These are phyloP conservation scores for Lupinus albus DNA, from an alignment of 306 rosid species.

Conservation along the genomic window DNA sequence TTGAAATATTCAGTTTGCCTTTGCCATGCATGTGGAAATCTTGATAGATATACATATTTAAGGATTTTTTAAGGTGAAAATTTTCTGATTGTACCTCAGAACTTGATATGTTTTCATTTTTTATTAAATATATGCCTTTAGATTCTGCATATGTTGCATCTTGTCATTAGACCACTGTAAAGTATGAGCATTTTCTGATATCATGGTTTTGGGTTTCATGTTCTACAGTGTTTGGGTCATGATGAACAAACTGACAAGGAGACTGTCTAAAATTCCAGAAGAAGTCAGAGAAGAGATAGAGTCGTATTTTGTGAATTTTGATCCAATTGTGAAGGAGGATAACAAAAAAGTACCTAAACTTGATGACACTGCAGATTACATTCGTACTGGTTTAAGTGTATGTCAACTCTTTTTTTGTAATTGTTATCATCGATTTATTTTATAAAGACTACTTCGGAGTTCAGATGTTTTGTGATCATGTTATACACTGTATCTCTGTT, in stretches of 20 bases:
- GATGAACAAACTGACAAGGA: conserved; percentile 96
- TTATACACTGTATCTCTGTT: conserved; percentile 1
- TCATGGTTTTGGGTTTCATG: conserved; percentile 43
- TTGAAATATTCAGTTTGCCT: conserved; percentile 18
- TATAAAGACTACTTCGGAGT: not conserved
- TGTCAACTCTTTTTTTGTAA: conserved; percentile 38
- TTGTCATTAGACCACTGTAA: conserved; percentile 18
- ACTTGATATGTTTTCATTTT: not conserved
- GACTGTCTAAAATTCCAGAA: conserved; percentile 81
- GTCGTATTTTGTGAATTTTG: conserved; percentile 59
- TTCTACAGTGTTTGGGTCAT: conserved; percentile 86
- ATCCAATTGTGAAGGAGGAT: conserved; percentile 81
- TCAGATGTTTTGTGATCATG: conserved; percentile 16
- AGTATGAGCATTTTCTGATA: conserved; percentile 22
- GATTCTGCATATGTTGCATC: conserved; percentile 6
- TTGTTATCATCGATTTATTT: conserved; percentile 11
- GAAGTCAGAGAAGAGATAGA: conserved; percentile 88
- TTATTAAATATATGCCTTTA: conserved; percentile 5
- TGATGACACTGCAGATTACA: conserved; percentile 68
- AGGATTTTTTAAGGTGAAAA: not conserved
- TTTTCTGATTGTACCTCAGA: not conserved
- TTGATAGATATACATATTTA: conserved; percentile 3
- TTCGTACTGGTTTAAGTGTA: conserved; percentile 73
- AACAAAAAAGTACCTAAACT: conserved; percentile 73
- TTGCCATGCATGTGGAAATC: conserved; percentile 17